Base-by-base conservation (phyloP, 306 rosid species). In the Acacia acuminata region DNA sequence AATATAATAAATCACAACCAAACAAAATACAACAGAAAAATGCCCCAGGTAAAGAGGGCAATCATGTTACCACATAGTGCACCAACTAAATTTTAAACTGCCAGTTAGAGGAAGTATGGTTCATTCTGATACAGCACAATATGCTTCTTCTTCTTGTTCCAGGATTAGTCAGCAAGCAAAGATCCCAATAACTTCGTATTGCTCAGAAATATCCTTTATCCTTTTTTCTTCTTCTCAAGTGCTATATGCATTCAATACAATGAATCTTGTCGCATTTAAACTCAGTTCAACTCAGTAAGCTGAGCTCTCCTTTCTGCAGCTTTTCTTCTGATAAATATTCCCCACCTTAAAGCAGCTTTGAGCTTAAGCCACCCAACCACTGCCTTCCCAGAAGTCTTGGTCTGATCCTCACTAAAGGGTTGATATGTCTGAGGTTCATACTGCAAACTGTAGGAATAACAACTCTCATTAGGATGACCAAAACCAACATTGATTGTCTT, bases 291-390 rank as follows among this genome's bases (percentile, higher is more conserved):
- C 82, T 92, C 97, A 17, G 94, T 89, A 68, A 94, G 91, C 78
- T 85, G 98, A 38, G 98, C 98, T 89, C 98, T 87, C 77, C 96
- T 91, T 85, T 89, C 89, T 69, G 97, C 95, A 75, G 94, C 94
- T 84, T 42, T 92, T 84, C 89, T 92, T 79, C 94, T 91, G 43
- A 92, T 82, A 66, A 94, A 92, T 44, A 94, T 92, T 17, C 98
- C 98, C 98, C 98, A 94, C 72, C 98, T 91, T 70, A 94, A 88
- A 36, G 97, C 98, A 5, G 97, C 98, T 87, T 90, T 94, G 65
- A 94, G 94, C 88, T 93, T 92, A 73, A 95, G 94, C 98, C 98
- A 94, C 66, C 98, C 98, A 11, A 94, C 90, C 44, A 90, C 94
- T 36, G 97, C 98, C 38, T 90, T 92, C 16, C 98, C 98, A 1